These are phyloP conservation scores for Asterochloris erici DNA, from an alignment of 139 green algal species.

Conservation along the genomic window DNA sequence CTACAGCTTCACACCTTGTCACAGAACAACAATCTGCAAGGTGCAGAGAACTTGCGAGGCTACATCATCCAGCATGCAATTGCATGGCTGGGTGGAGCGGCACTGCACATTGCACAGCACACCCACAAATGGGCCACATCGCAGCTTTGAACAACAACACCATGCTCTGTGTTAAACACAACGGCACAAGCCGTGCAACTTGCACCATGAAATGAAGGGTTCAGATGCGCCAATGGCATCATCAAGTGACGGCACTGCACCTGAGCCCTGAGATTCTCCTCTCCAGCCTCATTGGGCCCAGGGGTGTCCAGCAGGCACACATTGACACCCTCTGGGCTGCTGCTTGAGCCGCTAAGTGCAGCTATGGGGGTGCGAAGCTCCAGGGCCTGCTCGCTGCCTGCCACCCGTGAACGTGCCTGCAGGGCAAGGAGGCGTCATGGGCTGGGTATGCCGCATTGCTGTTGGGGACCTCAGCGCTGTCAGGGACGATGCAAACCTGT, in stretches of 20 bases:
- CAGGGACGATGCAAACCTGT: too few species aligned
- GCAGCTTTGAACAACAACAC: background rate
- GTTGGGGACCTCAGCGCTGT: too few species aligned
- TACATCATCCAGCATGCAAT: too few species aligned
- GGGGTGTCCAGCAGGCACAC: slow-evolving; percentile 67
- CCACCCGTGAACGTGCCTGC: background rate
- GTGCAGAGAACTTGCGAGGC: too few species aligned
- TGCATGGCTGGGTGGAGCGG: too few species aligned
- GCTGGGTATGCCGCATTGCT: too few species aligned
- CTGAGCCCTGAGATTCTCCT: slow-evolving; percentile 61
- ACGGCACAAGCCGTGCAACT: too few species aligned
- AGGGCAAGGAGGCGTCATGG: too few species aligned
- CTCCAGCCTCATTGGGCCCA: slow-evolving; percentile 69
- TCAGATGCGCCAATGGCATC: background rate
- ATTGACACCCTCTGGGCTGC: background rate
- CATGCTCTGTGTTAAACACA: background rate
- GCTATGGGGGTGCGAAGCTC: slow-evolving; percentile 36
- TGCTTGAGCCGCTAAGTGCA: slow-evolving; percentile 23
- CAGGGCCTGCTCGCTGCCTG: slow-evolving; percentile 28
- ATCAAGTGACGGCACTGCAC: background rate
- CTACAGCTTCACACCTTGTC: too few species aligned
- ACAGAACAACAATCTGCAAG: too few species aligned
- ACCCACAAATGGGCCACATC: too few species aligned
- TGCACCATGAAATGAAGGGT: background rate
- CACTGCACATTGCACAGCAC: too few species aligned